Base-by-base conservation (phyloP, 1,284 basidiomycete genomes). In the Ganoderma multipileum region DNA sequence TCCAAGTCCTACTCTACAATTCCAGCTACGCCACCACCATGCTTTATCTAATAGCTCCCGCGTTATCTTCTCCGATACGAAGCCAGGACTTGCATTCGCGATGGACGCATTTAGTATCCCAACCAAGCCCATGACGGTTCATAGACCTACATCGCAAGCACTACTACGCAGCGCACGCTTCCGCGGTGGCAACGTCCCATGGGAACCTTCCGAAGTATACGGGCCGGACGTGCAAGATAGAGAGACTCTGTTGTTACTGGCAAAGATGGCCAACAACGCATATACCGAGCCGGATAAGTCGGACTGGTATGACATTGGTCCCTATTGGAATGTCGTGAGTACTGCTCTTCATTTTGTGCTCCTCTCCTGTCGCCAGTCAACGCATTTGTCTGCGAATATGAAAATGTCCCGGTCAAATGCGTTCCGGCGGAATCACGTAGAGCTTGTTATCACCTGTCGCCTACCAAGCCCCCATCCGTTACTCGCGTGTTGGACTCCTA, bases 201-300 rank as follows among this genome's bases (percentile, higher is more conserved):
- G 93, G 92, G 83, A 88, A 11, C 86, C 88, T 73, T 84, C 87
- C 18, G 87, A 89, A 64, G 79, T 90, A 3, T 47, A 79, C 6
- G 89, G 82, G 0, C 93, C 92, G 20, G 88, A 99, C 78, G 85
- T 95, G 18, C 88, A 90, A 50, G 89, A 90, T 72, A 85, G 95
- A n/a, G 87, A 91, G 71, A 94, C 95, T 1, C 82, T 99, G 30
- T 84, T 93, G 20, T 83, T 89, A 38, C 85, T 99, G 41, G 97
- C 96, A 16, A 98, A 95, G 87, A 98, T 99, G 95, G 89, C 95
- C n/a, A 93, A 90, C 73, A 95, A 98, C 77, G 96, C 97, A 36
- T 81, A 92, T 28, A 77, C 83, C 1, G 71, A 71, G 54, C 86
- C 86, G 0, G 83, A 83, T 14, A 87, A 90, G 64, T 77, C 81